Percentiles rank a stretch among this genome's conserved stretches.
Evolutionary conservation across 2,329 filamentous ascomycete genomes (phyloP).

Genomic region (Claviceps spartinae): DNA sequence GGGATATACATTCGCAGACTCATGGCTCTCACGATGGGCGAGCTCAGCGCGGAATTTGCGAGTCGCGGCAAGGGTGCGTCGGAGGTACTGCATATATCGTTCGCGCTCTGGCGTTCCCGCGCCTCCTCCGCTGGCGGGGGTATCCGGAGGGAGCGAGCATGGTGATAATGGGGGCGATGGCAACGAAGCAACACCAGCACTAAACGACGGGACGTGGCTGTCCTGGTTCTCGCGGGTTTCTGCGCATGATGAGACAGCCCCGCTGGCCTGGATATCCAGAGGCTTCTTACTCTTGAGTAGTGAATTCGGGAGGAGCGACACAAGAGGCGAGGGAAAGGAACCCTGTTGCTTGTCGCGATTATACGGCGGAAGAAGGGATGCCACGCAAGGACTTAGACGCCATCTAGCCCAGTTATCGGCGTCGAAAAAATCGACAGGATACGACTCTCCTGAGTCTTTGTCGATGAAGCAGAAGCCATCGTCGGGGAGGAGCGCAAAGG

Average conservation of each 20-base stretch:
- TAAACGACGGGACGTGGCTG: too few species aligned
- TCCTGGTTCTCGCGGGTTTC: neutral
- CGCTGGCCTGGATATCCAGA: neutral
- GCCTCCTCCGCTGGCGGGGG: neutral
- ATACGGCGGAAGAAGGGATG: slow-evolving; percentile 48
- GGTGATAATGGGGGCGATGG: slow-evolving; percentile 11
- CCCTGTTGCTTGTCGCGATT: slow-evolving; percentile 20
- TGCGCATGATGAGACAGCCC: slow-evolving; percentile 5
- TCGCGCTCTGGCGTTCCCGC: slow-evolving; percentile 13
- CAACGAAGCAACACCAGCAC: slow-evolving; percentile 7
- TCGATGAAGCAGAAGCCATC: slow-evolving; percentile 82
- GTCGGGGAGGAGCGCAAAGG: slow-evolving; percentile 72
- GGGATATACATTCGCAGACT: slow-evolving; percentile 60
- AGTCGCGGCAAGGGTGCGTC: slow-evolving; percentile 56
- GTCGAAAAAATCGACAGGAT: slow-evolving; percentile 74
- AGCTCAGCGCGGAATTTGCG: slow-evolving; percentile 67
- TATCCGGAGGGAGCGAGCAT: slow-evolving; percentile 2
- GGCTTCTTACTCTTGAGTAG: slow-evolving; percentile 14
- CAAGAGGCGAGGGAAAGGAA: slow-evolving; percentile 25
- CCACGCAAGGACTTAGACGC: slow-evolving; percentile 63
- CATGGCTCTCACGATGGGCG: slow-evolving; percentile 44
- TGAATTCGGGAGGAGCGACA: slow-evolving; percentile 32
- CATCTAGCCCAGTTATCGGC: slow-evolving; percentile 67
- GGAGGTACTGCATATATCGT: slow-evolving; percentile 49
- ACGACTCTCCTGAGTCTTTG: slow-evolving; percentile 65